Evolutionary conservation across 2,329 filamentous ascomycete genomes (phyloP).

Genomic region (Reticulascus tulasneorum): DNA sequence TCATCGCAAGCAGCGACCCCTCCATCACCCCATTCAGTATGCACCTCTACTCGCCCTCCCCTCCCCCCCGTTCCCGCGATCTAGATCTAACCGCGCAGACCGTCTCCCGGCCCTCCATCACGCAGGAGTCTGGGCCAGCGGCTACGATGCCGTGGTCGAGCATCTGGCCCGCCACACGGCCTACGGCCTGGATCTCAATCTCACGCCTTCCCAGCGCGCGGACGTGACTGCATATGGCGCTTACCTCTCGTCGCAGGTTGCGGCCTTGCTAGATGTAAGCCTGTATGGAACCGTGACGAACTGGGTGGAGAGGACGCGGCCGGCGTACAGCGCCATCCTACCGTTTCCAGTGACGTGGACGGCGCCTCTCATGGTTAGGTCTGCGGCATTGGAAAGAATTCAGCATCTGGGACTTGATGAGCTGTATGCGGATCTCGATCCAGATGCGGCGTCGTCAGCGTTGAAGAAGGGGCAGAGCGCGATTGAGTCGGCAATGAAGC

Average conservation of each 20-base stretch:
- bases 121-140: conserved; percentile 49
- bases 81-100: conserved; percentile 35
- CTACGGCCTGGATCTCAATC: conserved; percentile 34
- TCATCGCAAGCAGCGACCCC: conserved; percentile 71
- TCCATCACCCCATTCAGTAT: conserved; percentile 67
- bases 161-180: conserved; percentile 44
- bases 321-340: conserved; percentile 75
- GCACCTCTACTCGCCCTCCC: conserved; percentile 17
- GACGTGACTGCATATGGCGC: conserved; percentile 54
- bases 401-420: conserved; percentile 65
- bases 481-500: conserved; percentile 21
- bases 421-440: conserved; percentile 57
- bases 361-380: conserved; percentile 68
- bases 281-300: conserved; percentile 90
- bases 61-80: background rate
- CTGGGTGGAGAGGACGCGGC: conserved; percentile 72
- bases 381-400: conserved; percentile 66
- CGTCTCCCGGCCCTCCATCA: conserved; percentile 53
- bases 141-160: conserved; percentile 57
- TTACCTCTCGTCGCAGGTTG: conserved; percentile 71
- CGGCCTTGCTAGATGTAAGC: conserved; percentile 75
- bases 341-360: conserved; percentile 88
- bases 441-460: conserved; percentile 25
- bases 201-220: conserved; percentile 37
- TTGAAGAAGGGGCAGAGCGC: conserved; percentile 21